These are phyloP conservation scores for Jackrogersella multiformis DNA, from an alignment of 495 filamentous ascomycete species.

Conservation along the genomic window DNA sequence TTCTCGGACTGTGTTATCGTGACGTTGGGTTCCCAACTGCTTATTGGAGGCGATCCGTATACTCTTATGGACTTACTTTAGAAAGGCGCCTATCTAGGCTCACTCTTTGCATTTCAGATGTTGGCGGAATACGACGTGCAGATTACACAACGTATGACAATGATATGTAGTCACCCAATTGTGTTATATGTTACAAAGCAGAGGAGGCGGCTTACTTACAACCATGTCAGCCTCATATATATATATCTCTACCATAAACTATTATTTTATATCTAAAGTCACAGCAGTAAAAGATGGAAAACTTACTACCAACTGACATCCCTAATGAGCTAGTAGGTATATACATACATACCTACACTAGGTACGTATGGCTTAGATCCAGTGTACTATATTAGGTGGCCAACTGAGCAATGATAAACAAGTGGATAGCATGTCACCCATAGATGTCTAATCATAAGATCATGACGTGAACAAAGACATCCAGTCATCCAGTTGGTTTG, in stretches of 20 bases:
- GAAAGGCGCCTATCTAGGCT: constrained; percentile 14
- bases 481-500: neutral
- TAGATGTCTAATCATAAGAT: neutral
- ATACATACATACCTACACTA: neutral
- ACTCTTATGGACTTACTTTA: constrained; percentile 8
- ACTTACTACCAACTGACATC: too few species aligned
- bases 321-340: neutral
- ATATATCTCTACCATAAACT: neutral
- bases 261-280: neutral
- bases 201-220: neutral
- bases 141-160: constrained; percentile 18
- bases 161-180: constrained; percentile 1
- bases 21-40: constrained; percentile 2
- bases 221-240: constrained; percentile 9
- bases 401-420: neutral
- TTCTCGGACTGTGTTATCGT: constrained; percentile 28
- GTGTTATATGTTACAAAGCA: neutral
- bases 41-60: constrained; percentile 6
- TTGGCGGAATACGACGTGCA: constrained; percentile 11
- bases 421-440: neutral
- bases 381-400: too few species aligned
- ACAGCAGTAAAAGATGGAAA: neutral
- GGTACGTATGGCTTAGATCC: neutral
- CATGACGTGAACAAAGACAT: constrained; percentile 1
- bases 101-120: neutral